These are phyloP conservation scores for Suillus americanus DNA, from an alignment of 768 basidiomycete species.

Conservation along the genomic window DNA sequence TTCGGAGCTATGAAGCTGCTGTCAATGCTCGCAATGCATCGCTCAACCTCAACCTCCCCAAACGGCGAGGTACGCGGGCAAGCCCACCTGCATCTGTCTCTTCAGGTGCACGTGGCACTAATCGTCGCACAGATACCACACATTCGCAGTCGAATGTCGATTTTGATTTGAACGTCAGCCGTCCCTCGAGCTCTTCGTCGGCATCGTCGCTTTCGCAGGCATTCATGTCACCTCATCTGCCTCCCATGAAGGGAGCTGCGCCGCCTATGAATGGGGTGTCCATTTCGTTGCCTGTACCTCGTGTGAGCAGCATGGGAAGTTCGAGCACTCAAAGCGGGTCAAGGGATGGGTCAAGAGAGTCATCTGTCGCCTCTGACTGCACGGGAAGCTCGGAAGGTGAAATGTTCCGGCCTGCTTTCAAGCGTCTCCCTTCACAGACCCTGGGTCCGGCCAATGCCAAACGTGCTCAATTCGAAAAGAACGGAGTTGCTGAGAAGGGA, in stretches of 20 bases:
- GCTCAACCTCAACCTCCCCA: slow-evolving; percentile 55
- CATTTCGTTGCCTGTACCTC: slow-evolving; percentile 36
- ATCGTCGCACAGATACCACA: background rate
- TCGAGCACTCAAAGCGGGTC: slow-evolving; percentile 22
- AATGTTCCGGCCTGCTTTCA: slow-evolving; percentile 60
- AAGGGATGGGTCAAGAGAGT: slow-evolving; percentile 29
- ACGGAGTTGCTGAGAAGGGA: slow-evolving; percentile 25
- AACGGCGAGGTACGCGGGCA: slow-evolving; percentile 29
- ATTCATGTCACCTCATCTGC: slow-evolving; percentile 26
- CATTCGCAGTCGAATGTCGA: slow-evolving; percentile 10
- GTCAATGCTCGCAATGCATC: slow-evolving; percentile 68
- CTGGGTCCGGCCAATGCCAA: slow-evolving; percentile 62
- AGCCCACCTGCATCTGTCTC: slow-evolving; percentile 19
- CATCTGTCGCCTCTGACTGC: slow-evolving; percentile 32
- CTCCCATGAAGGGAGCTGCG: slow-evolving; percentile 16
- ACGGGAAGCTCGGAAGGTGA: slow-evolving; percentile 34
- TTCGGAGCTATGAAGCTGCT: slow-evolving; percentile 73
- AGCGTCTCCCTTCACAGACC: slow-evolving; percentile 71
- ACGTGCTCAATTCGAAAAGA: slow-evolving; percentile 43
- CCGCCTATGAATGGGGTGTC: slow-evolving; percentile 28
- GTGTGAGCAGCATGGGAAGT: slow-evolving; percentile 10
- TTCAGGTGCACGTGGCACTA: slow-evolving; percentile 7
- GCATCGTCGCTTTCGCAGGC: slow-evolving; percentile 41
- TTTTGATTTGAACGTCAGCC: slow-evolving; percentile 27
- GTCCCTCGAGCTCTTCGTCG: slow-evolving; percentile 39